Conservation (phyloP, 345 rosid species). For the Tarenaya hassleriana region DNA sequence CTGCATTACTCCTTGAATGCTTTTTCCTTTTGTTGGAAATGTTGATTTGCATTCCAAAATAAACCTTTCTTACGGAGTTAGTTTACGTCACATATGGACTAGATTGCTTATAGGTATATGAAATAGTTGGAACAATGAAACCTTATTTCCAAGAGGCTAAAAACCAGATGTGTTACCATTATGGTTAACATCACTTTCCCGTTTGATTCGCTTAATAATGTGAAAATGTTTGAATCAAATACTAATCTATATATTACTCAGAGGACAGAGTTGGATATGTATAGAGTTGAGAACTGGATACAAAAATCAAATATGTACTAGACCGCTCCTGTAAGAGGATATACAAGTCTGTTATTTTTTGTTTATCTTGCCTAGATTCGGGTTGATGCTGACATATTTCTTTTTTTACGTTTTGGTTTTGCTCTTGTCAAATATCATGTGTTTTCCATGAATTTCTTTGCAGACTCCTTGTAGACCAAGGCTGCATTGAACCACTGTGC, state of each 20-base stretch:
- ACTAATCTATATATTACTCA: no score
- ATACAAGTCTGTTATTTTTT: not conserved
- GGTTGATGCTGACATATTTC: not conserved
- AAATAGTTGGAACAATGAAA: conserved; percentile 3
- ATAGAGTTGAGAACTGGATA: no score
- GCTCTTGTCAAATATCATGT: not conserved
- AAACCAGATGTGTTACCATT: no score
- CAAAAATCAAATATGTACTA: no score
- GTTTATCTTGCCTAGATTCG: conserved; percentile 9
- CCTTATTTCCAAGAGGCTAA: conserved; percentile 1
- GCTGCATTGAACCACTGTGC: conserved; percentile 50
- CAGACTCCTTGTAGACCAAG: conserved; percentile 41
- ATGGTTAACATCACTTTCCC: no score
- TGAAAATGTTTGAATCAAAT: no score
- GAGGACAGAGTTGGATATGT: no score
- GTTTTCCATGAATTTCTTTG: conserved; percentile 12
- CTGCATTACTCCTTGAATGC: not conserved
- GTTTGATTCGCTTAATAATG: no score
- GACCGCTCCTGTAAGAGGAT: no score
- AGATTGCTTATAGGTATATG: conserved; percentile 8
- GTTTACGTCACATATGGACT: conserved; percentile 6
- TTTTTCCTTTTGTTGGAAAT: not conserved
- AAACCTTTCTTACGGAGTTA: not conserved
- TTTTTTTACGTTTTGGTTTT: not conserved
- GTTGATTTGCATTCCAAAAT: conserved; percentile 3